phyloP scores from a whole-genome alignment of 768 basidiomycete genomes.

The Neoboletus brunneissimus region DNA sequence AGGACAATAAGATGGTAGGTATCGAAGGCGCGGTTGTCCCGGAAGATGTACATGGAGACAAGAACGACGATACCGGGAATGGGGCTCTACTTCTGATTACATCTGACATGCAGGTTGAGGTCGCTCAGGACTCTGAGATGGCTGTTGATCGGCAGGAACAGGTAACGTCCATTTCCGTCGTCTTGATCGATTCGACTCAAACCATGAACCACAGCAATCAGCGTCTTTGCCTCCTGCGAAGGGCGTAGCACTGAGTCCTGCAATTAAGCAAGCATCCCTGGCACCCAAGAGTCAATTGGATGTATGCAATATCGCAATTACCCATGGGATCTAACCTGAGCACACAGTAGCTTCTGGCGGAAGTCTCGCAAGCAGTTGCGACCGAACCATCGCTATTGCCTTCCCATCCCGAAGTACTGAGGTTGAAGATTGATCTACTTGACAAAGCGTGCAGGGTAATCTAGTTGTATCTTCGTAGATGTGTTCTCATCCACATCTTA shows the following conservation, averaged over 20 bases:
- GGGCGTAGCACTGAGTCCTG: slow-evolving; percentile 9
- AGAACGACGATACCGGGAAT: neutral
- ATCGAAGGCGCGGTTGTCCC: slow-evolving; percentile 4
- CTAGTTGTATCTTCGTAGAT: neutral
- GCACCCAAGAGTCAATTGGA: slow-evolving; percentile 26
- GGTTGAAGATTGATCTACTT: slow-evolving; percentile 11
- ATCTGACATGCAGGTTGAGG: slow-evolving; percentile 3
- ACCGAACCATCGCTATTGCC: slow-evolving; percentile 27
- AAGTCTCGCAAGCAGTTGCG: slow-evolving; percentile 30
- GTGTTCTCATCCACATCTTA: slow-evolving; percentile 5
- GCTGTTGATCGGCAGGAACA: slow-evolving; percentile 16
- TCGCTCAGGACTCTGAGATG: slow-evolving; percentile 11
- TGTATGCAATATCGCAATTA: slow-evolving; percentile 20
- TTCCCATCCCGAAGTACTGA: slow-evolving; percentile 24
- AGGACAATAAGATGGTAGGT: slow-evolving; percentile 20
- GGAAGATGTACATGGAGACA: neutral
- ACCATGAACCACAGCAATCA: slow-evolving; percentile 5
- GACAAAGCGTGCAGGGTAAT: slow-evolving; percentile 13
- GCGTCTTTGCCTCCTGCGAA: neutral
- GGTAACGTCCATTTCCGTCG: slow-evolving; percentile 15
- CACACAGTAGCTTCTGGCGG: slow-evolving; percentile 24
- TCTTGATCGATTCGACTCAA: neutral
- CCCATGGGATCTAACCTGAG: slow-evolving; percentile 18
- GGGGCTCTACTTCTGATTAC: neutral
- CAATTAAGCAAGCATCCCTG: slow-evolving; percentile 8